Evolutionary conservation across 768 basidiomycete species (phyloP).

Genomic region (Suillus luteus): DNA sequence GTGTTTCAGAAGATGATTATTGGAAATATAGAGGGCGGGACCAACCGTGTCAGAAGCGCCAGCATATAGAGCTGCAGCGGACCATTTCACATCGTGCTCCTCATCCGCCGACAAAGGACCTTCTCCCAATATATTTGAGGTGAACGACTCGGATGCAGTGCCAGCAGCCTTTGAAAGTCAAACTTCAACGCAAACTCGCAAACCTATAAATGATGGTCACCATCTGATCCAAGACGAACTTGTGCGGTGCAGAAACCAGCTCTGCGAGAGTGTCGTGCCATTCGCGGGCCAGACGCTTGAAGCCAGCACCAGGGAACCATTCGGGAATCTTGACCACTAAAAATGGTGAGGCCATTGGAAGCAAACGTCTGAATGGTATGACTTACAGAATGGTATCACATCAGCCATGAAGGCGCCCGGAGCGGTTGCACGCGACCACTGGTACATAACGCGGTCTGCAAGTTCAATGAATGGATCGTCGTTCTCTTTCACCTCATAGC

Average conservation of each 20-base stretch:
- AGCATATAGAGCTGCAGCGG: conserved; percentile 38
- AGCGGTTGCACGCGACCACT: conserved; percentile 50
- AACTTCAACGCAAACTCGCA: neutral
- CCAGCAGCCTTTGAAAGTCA: conserved; percentile 50
- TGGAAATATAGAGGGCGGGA: neutral
- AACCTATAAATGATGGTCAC: conserved; percentile 29
- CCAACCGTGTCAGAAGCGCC: conserved; percentile 17
- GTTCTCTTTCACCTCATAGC: conserved; percentile 55
- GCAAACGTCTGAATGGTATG: neutral
- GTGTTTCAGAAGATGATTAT: neutral
- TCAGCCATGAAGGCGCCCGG: conserved; percentile 57
- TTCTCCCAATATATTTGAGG: conserved; percentile 56
- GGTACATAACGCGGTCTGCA: conserved; percentile 51
- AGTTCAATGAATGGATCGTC: conserved; percentile 52
- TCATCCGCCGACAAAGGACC: conserved; percentile 53
- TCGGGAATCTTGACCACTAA: conserved; percentile 51
- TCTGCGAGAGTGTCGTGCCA: conserved; percentile 58
- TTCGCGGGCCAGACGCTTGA: conserved; percentile 51
- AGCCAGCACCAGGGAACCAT: conserved; percentile 59
- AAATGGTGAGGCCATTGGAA: conserved; percentile 1
- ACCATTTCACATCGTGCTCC: conserved; percentile 65
- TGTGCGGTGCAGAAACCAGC: conserved; percentile 58
- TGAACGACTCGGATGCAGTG: conserved; percentile 49
- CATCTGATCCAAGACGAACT: conserved; percentile 63
- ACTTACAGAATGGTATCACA: conserved; percentile 44